Evolutionary conservation across 148 eudicot species (phyloP), one percentile per base, ranked within the genome.

Genomic region (Agrostemma githago): DNA sequence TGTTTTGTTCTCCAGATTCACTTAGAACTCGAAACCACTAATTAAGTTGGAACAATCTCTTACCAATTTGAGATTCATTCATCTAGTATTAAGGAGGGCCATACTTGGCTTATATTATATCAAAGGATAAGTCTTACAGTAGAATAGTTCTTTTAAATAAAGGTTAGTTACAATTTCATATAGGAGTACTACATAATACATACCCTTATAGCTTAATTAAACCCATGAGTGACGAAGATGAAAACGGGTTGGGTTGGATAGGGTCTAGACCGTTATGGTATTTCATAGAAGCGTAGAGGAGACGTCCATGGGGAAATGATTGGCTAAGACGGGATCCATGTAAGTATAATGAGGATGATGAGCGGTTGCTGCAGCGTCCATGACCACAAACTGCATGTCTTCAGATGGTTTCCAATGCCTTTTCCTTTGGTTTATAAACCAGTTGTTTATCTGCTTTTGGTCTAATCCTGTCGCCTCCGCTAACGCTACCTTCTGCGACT

Each of bases 381-480:
- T 88, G 7, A 85, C 89, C 66, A 88, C 87, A 66, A 86, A 85
- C 72, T 92, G 97, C 97, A 92, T 92, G 74, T 95, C 98, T 26
- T 95, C 98, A 0, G 97, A 87, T 4, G 98, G 98, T 82, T 95
- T 95, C 98, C 98, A 95, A 70, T 95, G 97, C 48, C 98, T 71
- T 74, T 95, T 95, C 82, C 98, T 88, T 54, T 95, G 98, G 85
- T 95, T 95, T 44, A 95, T 95, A 77, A 95, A 95, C 98, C 98
- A 95, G 79, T 95, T 95, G 85, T 95, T 95, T 76, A 95, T 95
- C 77, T 95, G 98, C 83, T 95, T 95, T 62, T 88, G 97, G 62
- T 95, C 98, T 68, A 95, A 76, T 6, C 98, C 98, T 0, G 98
- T 95, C 3, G 93, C 81, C 46, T 95, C 93, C 0, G 97, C 98